Base-by-base conservation (phyloP, 495 filamentous ascomycete species). In the Trichocladium uniseriatum region DNA sequence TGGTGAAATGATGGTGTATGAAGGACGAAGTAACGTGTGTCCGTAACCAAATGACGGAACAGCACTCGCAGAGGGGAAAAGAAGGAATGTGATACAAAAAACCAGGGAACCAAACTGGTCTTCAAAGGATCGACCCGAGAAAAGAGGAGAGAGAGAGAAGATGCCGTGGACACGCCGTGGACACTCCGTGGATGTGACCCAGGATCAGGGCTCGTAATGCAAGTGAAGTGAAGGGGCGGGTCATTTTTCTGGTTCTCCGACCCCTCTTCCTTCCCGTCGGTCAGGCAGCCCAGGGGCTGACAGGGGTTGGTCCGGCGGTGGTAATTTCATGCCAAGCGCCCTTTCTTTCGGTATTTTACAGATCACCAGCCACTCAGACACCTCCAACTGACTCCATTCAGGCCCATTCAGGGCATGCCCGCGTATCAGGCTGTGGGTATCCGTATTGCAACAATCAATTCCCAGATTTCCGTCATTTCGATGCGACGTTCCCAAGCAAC, bases 121-220 rank as follows among this genome's bases (percentile, higher is more conserved):
- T n/a, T n/a, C n/a, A 43, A 32, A 32, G 47, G 39, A 43, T 27
- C 20, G 5, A 3, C 4, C 32, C 32, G 14, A 43, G 13, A 43
- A 29, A 22, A 43, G 31, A 11, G 31, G 31, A 32, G 13, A 32
- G 13, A 32, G 31, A 2, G 31, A 49, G 18, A 29, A 42, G 22
- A 19, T 28, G 22, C 38, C 46, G 29, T 18, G 29, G 36, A 29
- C 34, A 38, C 22, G 43, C 5, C 10, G 38, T 27, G 32, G n/a
- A n/a, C n/a, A n/a, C n/a, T n/a, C n/a, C n/a, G n/a, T n/a, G 31
- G 31, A 43, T 43, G 5, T 43, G 38, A 37, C 15, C 38, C 47
- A 34, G 47, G 47, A 29, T 31, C 47, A 43, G 47, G 47, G 19
- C n/a, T n/a, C n/a, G 28, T 15, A 29, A 41, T 49, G 37, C 28